A percentile compares a stretch with the other conserved stretches of the same genome.
Conservation (phyloP, 1,139 yeast species). For the Tardiomyces blankii region DNA sequence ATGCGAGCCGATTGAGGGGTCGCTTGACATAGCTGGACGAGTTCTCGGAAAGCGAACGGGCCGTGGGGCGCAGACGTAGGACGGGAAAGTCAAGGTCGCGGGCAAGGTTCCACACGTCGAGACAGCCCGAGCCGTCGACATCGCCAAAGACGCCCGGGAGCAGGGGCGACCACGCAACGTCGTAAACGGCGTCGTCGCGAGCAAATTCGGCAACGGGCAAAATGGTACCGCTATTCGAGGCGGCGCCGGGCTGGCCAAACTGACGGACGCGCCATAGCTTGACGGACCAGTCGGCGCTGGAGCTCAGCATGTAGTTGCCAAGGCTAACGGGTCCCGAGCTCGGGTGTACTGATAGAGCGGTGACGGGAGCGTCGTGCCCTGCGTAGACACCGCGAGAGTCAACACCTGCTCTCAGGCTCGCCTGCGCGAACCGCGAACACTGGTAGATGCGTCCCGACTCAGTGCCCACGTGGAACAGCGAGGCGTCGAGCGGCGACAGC, state of each 20-base stretch:
- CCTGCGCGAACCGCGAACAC: slow-evolving; percentile 29
- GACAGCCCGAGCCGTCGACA: slow-evolving; percentile 35
- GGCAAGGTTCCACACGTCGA: slow-evolving; percentile 49
- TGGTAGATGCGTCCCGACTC: slow-evolving; percentile 38
- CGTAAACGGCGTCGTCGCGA: slow-evolving; percentile 29
- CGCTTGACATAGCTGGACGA: slow-evolving; percentile 2
- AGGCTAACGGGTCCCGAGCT: slow-evolving; percentile 20
- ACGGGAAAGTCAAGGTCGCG: slow-evolving; percentile 32
- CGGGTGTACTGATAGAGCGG: slow-evolving; percentile 25
- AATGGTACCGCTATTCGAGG: slow-evolving; percentile 1
- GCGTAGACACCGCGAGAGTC: slow-evolving; percentile 12
- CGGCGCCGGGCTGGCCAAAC: slow-evolving; percentile 5
- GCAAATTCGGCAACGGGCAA: slow-evolving; percentile 9
- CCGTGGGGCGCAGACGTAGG: slow-evolving; percentile 16
- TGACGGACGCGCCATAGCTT: slow-evolving; percentile 27
- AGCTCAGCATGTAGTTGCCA: slow-evolving; percentile 25
- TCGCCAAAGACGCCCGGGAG: slow-evolving; percentile 36
- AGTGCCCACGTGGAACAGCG: slow-evolving; percentile 34
- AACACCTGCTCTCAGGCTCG: slow-evolving; percentile 25
- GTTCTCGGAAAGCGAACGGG: neutral
- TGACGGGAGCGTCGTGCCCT: slow-evolving; percentile 31
- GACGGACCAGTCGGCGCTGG: slow-evolving; percentile 34
- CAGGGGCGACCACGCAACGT: slow-evolving; percentile 35
- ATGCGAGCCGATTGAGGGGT: slow-evolving; percentile 20
- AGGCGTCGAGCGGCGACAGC: slow-evolving; percentile 23